A percentile compares a stretch with the other conserved stretches of the same genome.
Conservation (phyloP, 2,329 filamentous ascomycete genomes). For the Neofusicoccum sp. region DNA sequence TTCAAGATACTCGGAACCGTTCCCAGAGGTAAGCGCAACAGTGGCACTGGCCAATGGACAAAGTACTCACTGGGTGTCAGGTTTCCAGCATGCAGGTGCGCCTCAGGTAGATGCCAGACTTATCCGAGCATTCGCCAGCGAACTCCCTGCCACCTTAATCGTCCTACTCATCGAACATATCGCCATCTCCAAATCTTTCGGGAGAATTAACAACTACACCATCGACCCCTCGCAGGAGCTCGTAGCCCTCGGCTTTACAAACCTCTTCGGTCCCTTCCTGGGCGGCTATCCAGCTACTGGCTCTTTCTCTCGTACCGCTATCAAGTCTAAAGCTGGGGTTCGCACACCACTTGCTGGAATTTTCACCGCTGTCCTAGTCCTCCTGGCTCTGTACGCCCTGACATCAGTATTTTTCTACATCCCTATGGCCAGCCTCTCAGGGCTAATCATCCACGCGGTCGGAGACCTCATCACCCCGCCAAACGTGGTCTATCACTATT, state of each 20-base stretch:
- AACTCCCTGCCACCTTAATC: slow-evolving; percentile 81
- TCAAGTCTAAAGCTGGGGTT: slow-evolving; percentile 91
- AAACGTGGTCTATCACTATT: slow-evolving; percentile 87
- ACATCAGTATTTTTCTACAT: slow-evolving; percentile 90
- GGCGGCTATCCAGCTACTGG: slow-evolving; percentile 88
- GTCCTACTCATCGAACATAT: slow-evolving; percentile 93
- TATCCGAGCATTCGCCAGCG: slow-evolving; percentile 62
- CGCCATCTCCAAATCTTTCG: slow-evolving; percentile 92
- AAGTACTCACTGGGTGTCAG: slow-evolving; percentile 34
- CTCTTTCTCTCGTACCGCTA: slow-evolving; percentile 90
- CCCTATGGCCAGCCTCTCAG: slow-evolving; percentile 72
- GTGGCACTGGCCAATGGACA: not conserved
- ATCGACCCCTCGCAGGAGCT: slow-evolving; percentile 93
- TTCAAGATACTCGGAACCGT: slow-evolving; percentile 74
- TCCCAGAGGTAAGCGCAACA: slow-evolving; percentile 60
- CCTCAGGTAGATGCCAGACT: slow-evolving; percentile 65
- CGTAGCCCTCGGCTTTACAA: slow-evolving; percentile 85
- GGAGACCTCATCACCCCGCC: slow-evolving; percentile 85
- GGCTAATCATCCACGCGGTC: slow-evolving; percentile 90
- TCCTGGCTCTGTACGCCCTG: slow-evolving; percentile 82
- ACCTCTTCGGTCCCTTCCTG: slow-evolving; percentile 81
- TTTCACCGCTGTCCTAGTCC: slow-evolving; percentile 77
- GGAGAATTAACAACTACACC: slow-evolving; percentile 86
- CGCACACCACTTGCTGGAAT: slow-evolving; percentile 84
- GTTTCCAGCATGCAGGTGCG: slow-evolving; percentile 74